These are phyloP conservation scores for Yarrowia deformans DNA, from an alignment of 805 yeast genomes.

Conservation along the genomic window DNA sequence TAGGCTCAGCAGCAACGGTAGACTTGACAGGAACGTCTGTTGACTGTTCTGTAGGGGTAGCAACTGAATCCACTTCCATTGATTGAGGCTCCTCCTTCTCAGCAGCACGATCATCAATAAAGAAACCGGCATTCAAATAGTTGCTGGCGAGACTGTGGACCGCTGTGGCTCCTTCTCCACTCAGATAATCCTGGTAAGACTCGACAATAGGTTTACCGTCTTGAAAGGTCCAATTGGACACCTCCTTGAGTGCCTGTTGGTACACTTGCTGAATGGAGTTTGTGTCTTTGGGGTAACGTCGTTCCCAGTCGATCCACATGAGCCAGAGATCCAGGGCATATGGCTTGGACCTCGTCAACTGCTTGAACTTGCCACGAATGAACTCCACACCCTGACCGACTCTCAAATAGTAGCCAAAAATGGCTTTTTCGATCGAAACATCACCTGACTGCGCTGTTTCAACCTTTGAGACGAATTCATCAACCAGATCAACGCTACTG, in stretches of 20 bases:
- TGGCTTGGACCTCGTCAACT: conserved; percentile 6
- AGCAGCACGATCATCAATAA: background rate
- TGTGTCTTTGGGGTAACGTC: conserved; percentile 29
- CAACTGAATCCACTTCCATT: conserved; percentile 18
- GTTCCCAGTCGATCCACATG: conserved; percentile 28
- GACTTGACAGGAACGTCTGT: background rate
- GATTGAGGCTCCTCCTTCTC: background rate
- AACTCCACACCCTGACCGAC: conserved; percentile 3
- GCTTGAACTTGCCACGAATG: conserved; percentile 24
- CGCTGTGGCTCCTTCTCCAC: conserved; percentile 17
- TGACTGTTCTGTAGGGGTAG: conserved; percentile 1
- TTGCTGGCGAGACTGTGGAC: conserved; percentile 14
- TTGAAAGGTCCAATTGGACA: background rate
- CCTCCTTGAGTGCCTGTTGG: conserved; percentile 26
- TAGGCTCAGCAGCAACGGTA: background rate
- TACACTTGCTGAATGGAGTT: conserved; percentile 34
- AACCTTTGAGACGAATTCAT: background rate
- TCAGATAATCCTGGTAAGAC: conserved; percentile 20
- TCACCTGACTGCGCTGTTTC: conserved; percentile 18
- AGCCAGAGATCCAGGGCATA: background rate
- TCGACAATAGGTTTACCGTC: conserved; percentile 5
- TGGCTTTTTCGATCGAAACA: conserved; percentile 5
- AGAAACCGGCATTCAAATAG: conserved; percentile 25
- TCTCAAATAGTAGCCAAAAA: conserved; percentile 21
- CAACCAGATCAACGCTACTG: background rate